phyloP scores from a whole-genome alignment of 768 basidiomycete species.

The Auriscalpium orientale region DNA sequence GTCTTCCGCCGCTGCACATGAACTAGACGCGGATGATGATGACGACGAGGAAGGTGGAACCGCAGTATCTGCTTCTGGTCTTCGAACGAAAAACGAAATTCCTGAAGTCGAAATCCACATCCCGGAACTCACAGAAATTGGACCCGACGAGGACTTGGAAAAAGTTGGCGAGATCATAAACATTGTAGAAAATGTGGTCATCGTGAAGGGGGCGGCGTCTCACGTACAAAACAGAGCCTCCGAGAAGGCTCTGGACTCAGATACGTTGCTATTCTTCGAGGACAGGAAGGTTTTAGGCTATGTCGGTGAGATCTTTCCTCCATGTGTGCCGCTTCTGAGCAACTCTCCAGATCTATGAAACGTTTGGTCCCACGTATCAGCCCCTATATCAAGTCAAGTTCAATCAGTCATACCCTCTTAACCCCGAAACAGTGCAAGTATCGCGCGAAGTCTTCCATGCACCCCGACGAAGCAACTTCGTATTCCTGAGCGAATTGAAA shows the following conservation, averaged over 20 bases:
- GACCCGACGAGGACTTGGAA: slow-evolving; percentile 57
- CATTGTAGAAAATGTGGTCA: slow-evolving; percentile 64
- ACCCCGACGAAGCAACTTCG: slow-evolving; percentile 71
- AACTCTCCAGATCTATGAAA: slow-evolving; percentile 72
- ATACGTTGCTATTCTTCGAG: slow-evolving; percentile 84
- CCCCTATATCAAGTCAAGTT: slow-evolving; percentile 89
- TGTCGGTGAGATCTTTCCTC: slow-evolving; percentile 40
- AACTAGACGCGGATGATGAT: slow-evolving; percentile 14
- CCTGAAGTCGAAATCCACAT: slow-evolving; percentile 47
- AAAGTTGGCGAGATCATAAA: slow-evolving; percentile 73
- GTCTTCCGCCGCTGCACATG: neutral
- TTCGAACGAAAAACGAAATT: slow-evolving; percentile 67
- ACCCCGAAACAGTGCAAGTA: slow-evolving; percentile 44
- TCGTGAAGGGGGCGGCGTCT: slow-evolving; percentile 56
- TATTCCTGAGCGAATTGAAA: slow-evolving; percentile 69
- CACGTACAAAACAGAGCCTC: slow-evolving; percentile 36
- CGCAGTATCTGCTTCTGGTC: slow-evolving; percentile 28
- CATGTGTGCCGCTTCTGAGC: slow-evolving; percentile 6
- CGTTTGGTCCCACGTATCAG: slow-evolving; percentile 87
- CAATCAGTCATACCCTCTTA: slow-evolving; percentile 54
- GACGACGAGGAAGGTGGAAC: slow-evolving; percentile 56
- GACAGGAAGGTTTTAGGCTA: slow-evolving; percentile 88
- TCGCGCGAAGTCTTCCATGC: slow-evolving; percentile 76
- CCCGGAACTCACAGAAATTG: slow-evolving; percentile 60
- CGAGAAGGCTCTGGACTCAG: slow-evolving; percentile 72